A percentile compares a stretch with the other conserved stretches of the same genome.
phyloP scores from a whole-genome alignment of 208 protist species.

The Acanthamoeba castellanii region DNA sequence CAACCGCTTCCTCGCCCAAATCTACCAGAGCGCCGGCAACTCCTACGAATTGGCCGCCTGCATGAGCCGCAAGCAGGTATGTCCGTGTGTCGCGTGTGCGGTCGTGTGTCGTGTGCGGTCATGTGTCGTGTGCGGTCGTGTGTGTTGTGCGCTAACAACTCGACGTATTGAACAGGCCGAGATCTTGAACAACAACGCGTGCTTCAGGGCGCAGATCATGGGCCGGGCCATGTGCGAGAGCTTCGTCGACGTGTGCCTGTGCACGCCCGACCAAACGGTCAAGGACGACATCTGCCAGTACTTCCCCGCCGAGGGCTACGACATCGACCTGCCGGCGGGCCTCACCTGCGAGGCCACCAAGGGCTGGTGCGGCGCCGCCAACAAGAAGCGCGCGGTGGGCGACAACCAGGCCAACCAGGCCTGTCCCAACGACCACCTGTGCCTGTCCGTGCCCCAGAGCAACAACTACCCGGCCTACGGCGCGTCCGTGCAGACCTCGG shows the following conservation, averaged over 20 bases:
- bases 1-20: background rate
- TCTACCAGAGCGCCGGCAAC: background rate
- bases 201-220: background rate
- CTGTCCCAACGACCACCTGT: background rate
- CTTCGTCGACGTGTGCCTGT: slow-evolving; percentile 6
- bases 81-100: too few species aligned
- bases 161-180: too few species aligned
- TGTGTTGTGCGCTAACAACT: too few species aligned
- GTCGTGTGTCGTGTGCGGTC: too few species aligned
- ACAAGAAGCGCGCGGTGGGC: background rate
- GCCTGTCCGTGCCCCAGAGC: background rate
- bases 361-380: background rate
- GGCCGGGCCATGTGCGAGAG: background rate
- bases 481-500: background rate
- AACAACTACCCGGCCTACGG: background rate
- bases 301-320: background rate
- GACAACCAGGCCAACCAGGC: background rate
- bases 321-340: background rate
- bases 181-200: background rate
- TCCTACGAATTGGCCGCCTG: background rate
- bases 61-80: background rate
- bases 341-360: background rate
- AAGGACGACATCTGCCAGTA: background rate
- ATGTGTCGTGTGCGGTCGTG: too few species aligned
- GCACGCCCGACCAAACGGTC: background rate